These are phyloP conservation scores for Fusarium tjaetaba DNA, from an alignment of 2,329 filamentous ascomycete species.

Conservation along the genomic window DNA sequence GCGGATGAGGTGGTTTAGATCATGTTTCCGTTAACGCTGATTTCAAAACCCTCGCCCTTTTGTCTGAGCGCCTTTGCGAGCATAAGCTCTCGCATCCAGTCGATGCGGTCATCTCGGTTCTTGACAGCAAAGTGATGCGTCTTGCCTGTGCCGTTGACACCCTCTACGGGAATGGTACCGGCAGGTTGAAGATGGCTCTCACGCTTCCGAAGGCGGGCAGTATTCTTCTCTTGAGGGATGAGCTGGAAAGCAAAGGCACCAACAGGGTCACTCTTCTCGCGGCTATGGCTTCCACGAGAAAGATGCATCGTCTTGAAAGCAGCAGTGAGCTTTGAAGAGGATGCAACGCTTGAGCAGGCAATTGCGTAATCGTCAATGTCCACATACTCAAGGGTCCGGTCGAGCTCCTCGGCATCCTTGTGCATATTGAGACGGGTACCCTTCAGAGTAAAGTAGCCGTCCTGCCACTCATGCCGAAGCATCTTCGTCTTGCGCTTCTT, in stretches of 20 bases:
- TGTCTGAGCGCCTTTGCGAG: conserved; percentile 86
- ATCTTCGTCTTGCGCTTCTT: conserved; percentile 92
- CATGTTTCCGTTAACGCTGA: conserved; percentile 83
- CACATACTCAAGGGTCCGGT: conserved; percentile 77
- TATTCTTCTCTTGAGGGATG: conserved; percentile 73
- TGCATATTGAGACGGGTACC: conserved; percentile 81
- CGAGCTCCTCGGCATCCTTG: conserved; percentile 64
- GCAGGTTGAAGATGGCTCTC: conserved; percentile 57
- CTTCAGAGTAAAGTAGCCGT: conserved; percentile 88
- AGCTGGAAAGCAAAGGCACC: conserved; percentile 87
- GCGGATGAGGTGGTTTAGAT: conserved; percentile 55
- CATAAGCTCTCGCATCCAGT: conserved; percentile 97
- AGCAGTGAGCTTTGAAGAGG: conserved; percentile 82
- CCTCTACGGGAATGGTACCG: conserved; percentile 51
- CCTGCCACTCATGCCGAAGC: conserved; percentile 92
- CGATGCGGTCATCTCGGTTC: conserved; percentile 87
- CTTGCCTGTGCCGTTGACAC: conserved; percentile 74
- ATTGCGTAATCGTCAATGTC: conserved; percentile 91
- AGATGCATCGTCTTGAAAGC: conserved; percentile 85
- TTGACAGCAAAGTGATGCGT: conserved; percentile 94
- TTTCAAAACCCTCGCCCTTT: conserved; percentile 84
- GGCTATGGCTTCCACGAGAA: conserved; percentile 58
- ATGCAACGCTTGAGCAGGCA: conserved; percentile 80
- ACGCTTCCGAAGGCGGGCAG: conserved; percentile 63
- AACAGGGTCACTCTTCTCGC: conserved; percentile 66